These are phyloP conservation scores for Rhytidhysteron rufulum DNA, from an alignment of 2,329 filamentous ascomycete species.

Conservation along the genomic window DNA sequence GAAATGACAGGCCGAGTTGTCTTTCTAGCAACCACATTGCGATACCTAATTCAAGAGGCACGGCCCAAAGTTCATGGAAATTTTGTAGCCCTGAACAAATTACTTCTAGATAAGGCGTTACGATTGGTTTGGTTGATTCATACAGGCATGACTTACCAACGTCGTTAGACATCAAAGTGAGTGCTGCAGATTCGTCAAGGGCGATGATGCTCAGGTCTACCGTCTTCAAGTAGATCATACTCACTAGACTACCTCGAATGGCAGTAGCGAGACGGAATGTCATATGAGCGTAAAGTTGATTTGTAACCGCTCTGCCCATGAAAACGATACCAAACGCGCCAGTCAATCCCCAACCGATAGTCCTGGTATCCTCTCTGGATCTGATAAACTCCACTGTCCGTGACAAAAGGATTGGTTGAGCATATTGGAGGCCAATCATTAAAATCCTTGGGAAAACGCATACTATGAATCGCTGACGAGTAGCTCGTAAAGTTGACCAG, in stretches of 20 bases:
- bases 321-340: conserved; percentile 12
- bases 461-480: background rate
- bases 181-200: conserved; percentile 9
- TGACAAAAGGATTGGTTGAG: conserved; percentile 10
- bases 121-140: background rate
- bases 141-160: background rate
- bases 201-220: conserved; percentile 8
- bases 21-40: conserved; percentile 9
- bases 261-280: conserved; percentile 10
- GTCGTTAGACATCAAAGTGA: conserved; percentile 10
- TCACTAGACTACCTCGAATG: conserved; percentile 10
- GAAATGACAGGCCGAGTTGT: conserved; percentile 7
- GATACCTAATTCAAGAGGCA: conserved; percentile 9
- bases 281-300: conserved; percentile 8
- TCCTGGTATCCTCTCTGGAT: background rate
- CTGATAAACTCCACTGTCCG: background rate
- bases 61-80: conserved; percentile 12
- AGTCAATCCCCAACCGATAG: conserved; percentile 11
- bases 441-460: conserved; percentile 6
- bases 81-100: background rate
- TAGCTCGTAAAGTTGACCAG: background rate
- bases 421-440: conserved; percentile 11
- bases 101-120: background rate
- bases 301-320: conserved; percentile 6
- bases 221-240: conserved; percentile 11